phyloP scores from a whole-genome alignment of 2,329 filamentous ascomycete species.

The Stachybotrys echinatus region DNA sequence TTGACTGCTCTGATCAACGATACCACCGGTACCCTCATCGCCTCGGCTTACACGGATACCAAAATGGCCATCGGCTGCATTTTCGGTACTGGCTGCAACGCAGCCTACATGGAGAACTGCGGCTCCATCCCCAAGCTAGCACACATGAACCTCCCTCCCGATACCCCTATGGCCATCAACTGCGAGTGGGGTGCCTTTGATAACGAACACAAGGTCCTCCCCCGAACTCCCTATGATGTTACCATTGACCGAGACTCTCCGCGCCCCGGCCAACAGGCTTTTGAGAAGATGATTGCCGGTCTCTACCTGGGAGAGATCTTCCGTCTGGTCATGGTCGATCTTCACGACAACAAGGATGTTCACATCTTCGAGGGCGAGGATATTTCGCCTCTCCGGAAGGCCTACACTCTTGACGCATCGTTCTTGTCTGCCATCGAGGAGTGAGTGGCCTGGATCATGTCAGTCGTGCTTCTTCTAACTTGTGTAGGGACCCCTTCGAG shows the following conservation, averaged over 20 bases:
- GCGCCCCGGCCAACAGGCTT: constrained; percentile 87
- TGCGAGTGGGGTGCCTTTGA: constrained; percentile 98
- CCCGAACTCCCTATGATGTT: constrained; percentile 78
- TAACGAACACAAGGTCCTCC: constrained; percentile 85
- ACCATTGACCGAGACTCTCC: constrained; percentile 88
- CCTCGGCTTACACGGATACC: constrained; percentile 91
- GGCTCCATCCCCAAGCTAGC: constrained; percentile 91
- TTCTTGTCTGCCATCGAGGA: constrained; percentile 93
- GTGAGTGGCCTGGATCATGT: constrained; percentile 35
- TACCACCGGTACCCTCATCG: constrained; percentile 93
- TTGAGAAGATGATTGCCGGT: constrained; percentile 97
- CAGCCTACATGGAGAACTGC: constrained; percentile 93
- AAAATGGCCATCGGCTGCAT: constrained; percentile 95
- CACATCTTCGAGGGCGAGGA: constrained; percentile 83
- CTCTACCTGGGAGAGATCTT: constrained; percentile 94
- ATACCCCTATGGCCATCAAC: constrained; percentile 90
- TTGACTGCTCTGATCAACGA: constrained; percentile 93
- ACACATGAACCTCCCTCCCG: constrained; percentile 79
- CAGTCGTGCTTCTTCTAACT: constrained; percentile 8
- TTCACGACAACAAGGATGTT: constrained; percentile 71
- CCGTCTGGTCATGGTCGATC: constrained; percentile 77
- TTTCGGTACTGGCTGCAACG: constrained; percentile 97
- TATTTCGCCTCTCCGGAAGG: constrained; percentile 71
- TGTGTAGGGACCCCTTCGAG: constrained; percentile 77
- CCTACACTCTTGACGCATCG: constrained; percentile 87